Conservation (phyloP, 2,329 filamentous ascomycete species). For the Fusarium udum region DNA sequence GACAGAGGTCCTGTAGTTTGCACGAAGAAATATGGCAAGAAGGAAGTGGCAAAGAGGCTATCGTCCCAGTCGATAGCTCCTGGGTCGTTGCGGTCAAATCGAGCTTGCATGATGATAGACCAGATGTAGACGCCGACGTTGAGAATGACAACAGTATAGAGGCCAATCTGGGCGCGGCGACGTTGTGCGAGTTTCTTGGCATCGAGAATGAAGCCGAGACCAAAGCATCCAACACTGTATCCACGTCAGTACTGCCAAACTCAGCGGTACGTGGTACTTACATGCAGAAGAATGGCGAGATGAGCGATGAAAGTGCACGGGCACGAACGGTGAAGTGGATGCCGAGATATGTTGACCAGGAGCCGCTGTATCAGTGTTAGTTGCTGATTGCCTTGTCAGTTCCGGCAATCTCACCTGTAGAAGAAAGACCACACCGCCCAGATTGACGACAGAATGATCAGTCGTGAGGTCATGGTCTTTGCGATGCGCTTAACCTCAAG, state of each 20-base stretch:
- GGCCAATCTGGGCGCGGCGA: slow-evolving; percentile 6
- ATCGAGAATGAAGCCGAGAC: slow-evolving; percentile 9
- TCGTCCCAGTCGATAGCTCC: slow-evolving; percentile 14
- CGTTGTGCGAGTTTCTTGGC: neutral
- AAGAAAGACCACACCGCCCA: slow-evolving; percentile 19
- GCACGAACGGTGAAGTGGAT: slow-evolving; percentile 13
- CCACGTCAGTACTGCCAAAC: fast-evolving
- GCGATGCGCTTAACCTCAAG: slow-evolving; percentile 4
- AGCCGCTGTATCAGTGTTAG: neutral
- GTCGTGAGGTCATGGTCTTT: slow-evolving; percentile 14
- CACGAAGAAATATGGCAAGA: slow-evolving; percentile 11
- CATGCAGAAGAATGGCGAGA: slow-evolving; percentile 22
- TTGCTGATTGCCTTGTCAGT: fast-evolving
- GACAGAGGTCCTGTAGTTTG: slow-evolving; percentile 10
- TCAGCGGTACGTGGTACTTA: fast-evolving
- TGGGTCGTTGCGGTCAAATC: neutral
- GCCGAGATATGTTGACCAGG: slow-evolving; percentile 14
- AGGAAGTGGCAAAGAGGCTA: neutral
- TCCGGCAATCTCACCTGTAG: neutral
- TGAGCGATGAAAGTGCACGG: neutral
- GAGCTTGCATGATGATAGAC: slow-evolving; percentile 14
- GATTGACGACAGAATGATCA: neutral
- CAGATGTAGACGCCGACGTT: slow-evolving; percentile 11
- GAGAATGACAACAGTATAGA: slow-evolving; percentile 1
- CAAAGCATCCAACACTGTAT: neutral